Percentiles rank a stretch among this genome's conserved stretches.
These are phyloP conservation scores for Eimeria maxima DNA, from an alignment of 169 alveolate species.

Conservation along the genomic window DNA sequence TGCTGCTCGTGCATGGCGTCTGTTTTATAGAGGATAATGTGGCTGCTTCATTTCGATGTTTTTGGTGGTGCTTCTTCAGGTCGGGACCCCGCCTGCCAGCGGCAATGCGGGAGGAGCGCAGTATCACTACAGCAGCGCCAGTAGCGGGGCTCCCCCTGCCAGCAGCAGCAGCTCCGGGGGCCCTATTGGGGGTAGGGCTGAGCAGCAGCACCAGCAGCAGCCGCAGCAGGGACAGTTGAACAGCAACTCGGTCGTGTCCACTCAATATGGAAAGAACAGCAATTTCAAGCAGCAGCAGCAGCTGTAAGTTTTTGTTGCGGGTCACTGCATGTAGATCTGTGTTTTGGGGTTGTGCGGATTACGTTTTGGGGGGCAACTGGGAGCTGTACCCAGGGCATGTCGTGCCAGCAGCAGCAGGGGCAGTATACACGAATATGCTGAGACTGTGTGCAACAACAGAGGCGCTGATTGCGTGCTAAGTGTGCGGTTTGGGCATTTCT, in stretches of 20 bases:
- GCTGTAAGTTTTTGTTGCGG: conserved; percentile 3
- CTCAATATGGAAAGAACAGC: conserved; percentile 33
- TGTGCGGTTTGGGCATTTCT: too few species aligned
- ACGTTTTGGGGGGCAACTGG: not conserved
- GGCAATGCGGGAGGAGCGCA: conserved; percentile 25
- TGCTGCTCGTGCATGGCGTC: too few species aligned
- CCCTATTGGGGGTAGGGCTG: conserved; percentile 49
- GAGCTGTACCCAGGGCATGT: not conserved
- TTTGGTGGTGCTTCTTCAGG: conserved; percentile 10
- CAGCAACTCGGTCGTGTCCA: conserved; percentile 1
- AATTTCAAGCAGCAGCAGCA: conserved; percentile 66
- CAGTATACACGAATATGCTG: not conserved
- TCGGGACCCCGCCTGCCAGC: conserved; percentile 52
- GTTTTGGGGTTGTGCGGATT: not conserved
- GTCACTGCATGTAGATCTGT: not conserved
- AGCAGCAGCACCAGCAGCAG: conserved; percentile 71
- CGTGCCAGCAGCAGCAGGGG: not conserved
- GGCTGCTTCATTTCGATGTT: not conserved
- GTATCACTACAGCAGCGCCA: conserved; percentile 62
- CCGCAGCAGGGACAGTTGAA: conserved; percentile 60
- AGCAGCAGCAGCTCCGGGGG: conserved; percentile 66
- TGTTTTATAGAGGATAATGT: not conserved
- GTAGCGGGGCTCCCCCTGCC: conserved; percentile 53
- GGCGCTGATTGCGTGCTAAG: too few species aligned
- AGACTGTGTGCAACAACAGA: not conserved